Evolutionary conservation across 2,329 filamentous ascomycete genomes (phyloP).

Genomic region (Colletotrichum filicis): DNA sequence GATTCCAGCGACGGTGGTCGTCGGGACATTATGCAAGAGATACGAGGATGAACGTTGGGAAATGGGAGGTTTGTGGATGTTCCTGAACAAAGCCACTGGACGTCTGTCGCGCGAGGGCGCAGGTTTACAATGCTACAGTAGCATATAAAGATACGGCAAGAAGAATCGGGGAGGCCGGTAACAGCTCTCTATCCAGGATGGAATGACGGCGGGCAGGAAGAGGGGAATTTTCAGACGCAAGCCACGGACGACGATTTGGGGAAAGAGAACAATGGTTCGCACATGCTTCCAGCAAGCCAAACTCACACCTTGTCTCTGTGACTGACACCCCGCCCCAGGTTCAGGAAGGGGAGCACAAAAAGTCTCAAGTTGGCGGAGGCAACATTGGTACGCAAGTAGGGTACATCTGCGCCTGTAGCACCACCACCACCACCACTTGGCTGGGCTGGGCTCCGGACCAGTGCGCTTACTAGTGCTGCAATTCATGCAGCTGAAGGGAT

Average conservation of each 20-base stretch:
- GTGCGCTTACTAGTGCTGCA: constrained; percentile 29
- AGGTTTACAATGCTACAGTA: neutral
- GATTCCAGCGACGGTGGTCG: constrained; percentile 27
- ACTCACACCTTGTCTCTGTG: neutral
- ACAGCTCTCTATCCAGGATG: constrained; percentile 14
- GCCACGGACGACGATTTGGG: constrained; percentile 29
- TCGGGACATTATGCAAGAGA: constrained; percentile 13
- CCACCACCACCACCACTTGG: neutral
- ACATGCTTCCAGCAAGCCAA: constrained; percentile 20
- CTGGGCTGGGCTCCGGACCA: constrained; percentile 7
- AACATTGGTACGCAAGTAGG: neutral
- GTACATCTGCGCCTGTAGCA: neutral
- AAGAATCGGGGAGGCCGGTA: constrained; percentile 26
- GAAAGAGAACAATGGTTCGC: constrained; percentile 15
- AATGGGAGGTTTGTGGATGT: neutral
- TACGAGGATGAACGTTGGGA: neutral
- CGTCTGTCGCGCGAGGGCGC: constrained; percentile 10
- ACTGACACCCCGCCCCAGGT: constrained; percentile 3
- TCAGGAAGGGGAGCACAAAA: constrained; percentile 6
- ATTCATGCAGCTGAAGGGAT: neutral
- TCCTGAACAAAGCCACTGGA: constrained; percentile 3
- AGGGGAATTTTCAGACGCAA: constrained; percentile 1
- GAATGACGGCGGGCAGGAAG: constrained; percentile 5
- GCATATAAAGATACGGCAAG: constrained; percentile 6
- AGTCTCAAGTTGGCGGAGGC: constrained; percentile 24